Base-by-base conservation (phyloP, 768 basidiomycete species). In the Pleurotus eryngii region DNA sequence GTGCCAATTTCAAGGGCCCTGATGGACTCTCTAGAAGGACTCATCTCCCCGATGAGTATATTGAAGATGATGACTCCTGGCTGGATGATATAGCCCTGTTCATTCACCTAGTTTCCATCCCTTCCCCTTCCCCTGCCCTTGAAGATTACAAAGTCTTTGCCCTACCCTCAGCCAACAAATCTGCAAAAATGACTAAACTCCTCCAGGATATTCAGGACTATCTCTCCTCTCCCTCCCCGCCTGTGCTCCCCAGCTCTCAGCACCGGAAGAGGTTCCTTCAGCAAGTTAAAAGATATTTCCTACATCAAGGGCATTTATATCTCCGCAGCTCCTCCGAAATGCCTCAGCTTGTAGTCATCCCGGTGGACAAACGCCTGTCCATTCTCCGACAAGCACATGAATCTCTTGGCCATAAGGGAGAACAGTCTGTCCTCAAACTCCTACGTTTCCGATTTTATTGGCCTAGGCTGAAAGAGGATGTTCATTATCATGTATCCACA, bases 21-120 rank as follows among this genome's bases (percentile, higher is more conserved):
- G 75, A 75, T 61, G 72, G 59, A 0, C 50, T 76, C 12, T 76
- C 75, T 2, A 27, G 68, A 42, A 47, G 63, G 40, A 37, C 30
- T 8, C 39, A 42, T 4, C 61, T 45, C 42, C 61, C 27, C 5
- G 66, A 65, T 20, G 63, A 62, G 20, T 57, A 60, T 30, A 39
- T 67, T 60, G 15, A 63, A 55, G 49, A 65, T 58, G 57, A 74
- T 67, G 72, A 62, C 68, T 49, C 47, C 3, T 64, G 63, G 61
- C 15, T 59, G 22, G 61, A 63, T 22, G 55, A 60, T 0, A 59
- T 60, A 6, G 53, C 57, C 0, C 39, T 60, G 9, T 18, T 45
- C 1, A 14, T 15, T 42, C 43, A 20, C 24, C 12, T 12, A 18
- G 22, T 6, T n/a, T 7, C 20, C 4, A 18, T 12, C 17, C 2